A percentile compares a stretch with the other conserved stretches of the same genome.
Conservation (phyloP, 495 filamentous ascomycete species). For the Penicillium dipodomyicola region DNA sequence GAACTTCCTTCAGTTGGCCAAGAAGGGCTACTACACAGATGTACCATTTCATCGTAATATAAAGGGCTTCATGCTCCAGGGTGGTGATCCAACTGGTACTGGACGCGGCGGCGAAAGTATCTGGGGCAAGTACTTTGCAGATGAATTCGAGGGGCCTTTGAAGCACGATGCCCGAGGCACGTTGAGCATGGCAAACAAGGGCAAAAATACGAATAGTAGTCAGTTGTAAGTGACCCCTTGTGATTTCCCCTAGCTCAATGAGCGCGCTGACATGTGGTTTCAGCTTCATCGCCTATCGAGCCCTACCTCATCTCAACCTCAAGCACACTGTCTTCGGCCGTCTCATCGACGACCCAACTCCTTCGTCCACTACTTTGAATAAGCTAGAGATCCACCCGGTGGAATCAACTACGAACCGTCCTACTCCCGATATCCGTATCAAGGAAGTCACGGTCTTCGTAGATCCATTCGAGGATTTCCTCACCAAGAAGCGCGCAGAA, state of each 20-base stretch:
- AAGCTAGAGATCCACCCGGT: conserved; percentile 70
- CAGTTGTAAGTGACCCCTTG: conserved; percentile 62
- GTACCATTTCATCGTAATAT: conserved; percentile 91
- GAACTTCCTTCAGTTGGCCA: conserved; percentile 89
- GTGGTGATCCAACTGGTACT: conserved; percentile 67
- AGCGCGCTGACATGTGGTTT: conserved; percentile 15
- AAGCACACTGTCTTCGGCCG: conserved; percentile 96
- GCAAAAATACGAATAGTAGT: conserved; percentile 90
- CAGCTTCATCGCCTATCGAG: conserved; percentile 81
- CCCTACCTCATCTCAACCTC: conserved; percentile 77
- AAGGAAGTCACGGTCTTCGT: conserved; percentile 83
- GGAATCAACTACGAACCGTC: conserved; percentile 64
- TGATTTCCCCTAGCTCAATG: background rate
- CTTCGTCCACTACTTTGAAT: conserved; percentile 55
- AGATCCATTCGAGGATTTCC: conserved; percentile 93
- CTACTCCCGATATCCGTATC: conserved; percentile 72
- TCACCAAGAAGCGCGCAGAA: conserved; percentile 53
- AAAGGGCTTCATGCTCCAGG: conserved; percentile 95
- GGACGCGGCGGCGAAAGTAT: conserved; percentile 82
- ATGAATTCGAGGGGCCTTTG: conserved; percentile 88
- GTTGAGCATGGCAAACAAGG: conserved; percentile 95
- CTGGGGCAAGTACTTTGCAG: conserved; percentile 88
- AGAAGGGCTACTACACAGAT: conserved; percentile 83
- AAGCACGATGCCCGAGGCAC: conserved; percentile 76
- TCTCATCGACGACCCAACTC: conserved; percentile 73